Percentiles rank a stretch among this genome's conserved stretches.
These are phyloP conservation scores for Dichotomopilus funicola DNA, from an alignment of 2,329 filamentous ascomycete genomes.

Conservation along the genomic window DNA sequence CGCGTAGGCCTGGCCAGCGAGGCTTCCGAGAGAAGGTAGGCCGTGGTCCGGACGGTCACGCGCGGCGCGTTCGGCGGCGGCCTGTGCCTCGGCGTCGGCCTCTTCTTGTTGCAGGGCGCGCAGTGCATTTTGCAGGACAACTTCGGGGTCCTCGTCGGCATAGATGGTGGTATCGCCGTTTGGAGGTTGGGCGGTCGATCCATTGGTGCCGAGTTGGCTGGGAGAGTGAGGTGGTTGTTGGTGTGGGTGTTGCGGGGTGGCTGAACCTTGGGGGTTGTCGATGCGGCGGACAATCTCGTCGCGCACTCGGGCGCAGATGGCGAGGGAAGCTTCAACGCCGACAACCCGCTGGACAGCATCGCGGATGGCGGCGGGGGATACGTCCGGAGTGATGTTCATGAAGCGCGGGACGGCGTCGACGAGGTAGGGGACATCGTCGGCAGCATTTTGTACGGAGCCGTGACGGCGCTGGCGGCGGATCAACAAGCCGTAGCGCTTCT, in stretches of 20 bases:
- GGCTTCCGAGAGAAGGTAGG: slow-evolving; percentile 24
- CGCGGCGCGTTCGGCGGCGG: slow-evolving; percentile 47
- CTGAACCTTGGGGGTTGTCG: slow-evolving; percentile 25
- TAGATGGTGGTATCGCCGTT: slow-evolving; percentile 25
- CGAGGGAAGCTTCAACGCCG: slow-evolving; percentile 48
- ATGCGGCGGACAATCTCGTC: slow-evolving; percentile 48
- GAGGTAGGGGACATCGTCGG: slow-evolving; percentile 53
- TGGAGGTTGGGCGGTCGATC: background rate
- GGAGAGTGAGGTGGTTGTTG: slow-evolving; percentile 2
- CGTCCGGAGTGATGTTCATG: slow-evolving; percentile 52
- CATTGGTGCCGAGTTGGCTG: background rate
- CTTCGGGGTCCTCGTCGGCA: slow-evolving; percentile 48
- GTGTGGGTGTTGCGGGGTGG: slow-evolving; percentile 4
- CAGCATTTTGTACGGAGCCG: slow-evolving; percentile 42
- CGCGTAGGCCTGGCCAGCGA: slow-evolving; percentile 23
- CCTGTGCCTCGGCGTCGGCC: slow-evolving; percentile 51
- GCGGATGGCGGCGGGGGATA: slow-evolving; percentile 52
- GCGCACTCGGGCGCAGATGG: slow-evolving; percentile 50
- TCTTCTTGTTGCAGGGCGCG: slow-evolving; percentile 54
- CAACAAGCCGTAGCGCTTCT: slow-evolving; percentile 55
- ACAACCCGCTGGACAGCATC: slow-evolving; percentile 51
- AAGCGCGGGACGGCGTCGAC: slow-evolving; percentile 54
- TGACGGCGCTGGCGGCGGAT: slow-evolving; percentile 50
- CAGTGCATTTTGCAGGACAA: slow-evolving; percentile 53
- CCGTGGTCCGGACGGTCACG: slow-evolving; percentile 43